Evolutionary conservation across 345 rosid genomes (phyloP).

Genomic region (Sonneratia caseolaris): DNA sequence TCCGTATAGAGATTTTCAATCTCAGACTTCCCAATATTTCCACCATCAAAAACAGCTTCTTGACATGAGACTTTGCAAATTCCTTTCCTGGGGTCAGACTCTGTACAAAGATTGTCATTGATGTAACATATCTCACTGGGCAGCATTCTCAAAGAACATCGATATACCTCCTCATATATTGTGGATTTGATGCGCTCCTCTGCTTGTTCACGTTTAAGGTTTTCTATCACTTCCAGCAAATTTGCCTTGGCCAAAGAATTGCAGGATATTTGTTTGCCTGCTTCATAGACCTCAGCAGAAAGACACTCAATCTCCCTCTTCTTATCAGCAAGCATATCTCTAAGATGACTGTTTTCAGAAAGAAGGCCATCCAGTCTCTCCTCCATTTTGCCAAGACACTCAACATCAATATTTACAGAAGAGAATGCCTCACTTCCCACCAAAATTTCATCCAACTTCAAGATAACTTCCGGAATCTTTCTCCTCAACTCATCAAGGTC

Average conservation of each 20-base stretch:
- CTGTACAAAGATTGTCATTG: constrained; percentile 26
- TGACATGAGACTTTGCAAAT: constrained; percentile 24
- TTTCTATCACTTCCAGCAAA: constrained; percentile 23
- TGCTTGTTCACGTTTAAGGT: constrained; percentile 32
- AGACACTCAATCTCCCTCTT: constrained; percentile 30
- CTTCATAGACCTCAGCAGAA: constrained; percentile 36
- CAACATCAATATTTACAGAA: constrained; percentile 21
- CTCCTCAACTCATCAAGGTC: constrained; percentile 61
- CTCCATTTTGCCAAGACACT: constrained; percentile 30
- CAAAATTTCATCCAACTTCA: constrained; percentile 47
- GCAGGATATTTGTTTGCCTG: constrained; percentile 30
- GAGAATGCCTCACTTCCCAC: constrained; percentile 36
- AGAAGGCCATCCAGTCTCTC: constrained; percentile 39
- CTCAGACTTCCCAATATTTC: constrained; percentile 17
- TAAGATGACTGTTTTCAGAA: constrained; percentile 40
- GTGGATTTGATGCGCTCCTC: constrained; percentile 46
- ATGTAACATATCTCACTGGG: constrained; percentile 21
- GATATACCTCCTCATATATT: constrained; percentile 38
- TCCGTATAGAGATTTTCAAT: constrained; percentile 40
- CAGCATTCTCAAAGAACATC: constrained; percentile 35
- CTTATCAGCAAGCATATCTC: constrained; percentile 34
- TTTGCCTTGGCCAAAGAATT: constrained; percentile 32
- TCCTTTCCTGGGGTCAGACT: constrained; percentile 21
- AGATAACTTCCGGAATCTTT: constrained; percentile 55
- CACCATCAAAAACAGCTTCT: constrained; percentile 29